Percentiles rank a stretch among this genome's conserved stretches.
These are phyloP conservation scores for Linnemannia elongata DNA, from an alignment of 192 early-diverging fungal species.

Conservation along the genomic window DNA sequence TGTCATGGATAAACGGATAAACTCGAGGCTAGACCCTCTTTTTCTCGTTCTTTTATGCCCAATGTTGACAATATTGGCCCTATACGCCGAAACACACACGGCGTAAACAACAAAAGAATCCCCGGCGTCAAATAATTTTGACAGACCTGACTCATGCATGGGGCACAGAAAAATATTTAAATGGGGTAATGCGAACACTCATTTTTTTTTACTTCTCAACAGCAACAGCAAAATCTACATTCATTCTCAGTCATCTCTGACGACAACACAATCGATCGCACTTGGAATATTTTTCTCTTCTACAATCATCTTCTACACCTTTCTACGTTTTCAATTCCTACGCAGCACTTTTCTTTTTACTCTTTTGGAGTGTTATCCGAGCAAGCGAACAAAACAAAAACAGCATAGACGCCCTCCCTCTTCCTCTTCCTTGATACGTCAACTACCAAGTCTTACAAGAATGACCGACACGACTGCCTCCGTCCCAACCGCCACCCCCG, in stretches of 20 bases:
- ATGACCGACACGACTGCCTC: background rate
- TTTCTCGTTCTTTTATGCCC: background rate
- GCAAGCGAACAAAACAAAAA: background rate
- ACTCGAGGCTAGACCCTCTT: background rate
- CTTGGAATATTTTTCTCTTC: background rate
- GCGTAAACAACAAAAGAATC: background rate
- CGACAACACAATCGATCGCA: background rate
- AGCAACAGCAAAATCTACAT: background rate
- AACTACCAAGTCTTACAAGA: background rate
- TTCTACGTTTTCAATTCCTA: background rate
- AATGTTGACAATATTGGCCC: background rate
- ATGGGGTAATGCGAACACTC: background rate
- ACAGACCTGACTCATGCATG: background rate
- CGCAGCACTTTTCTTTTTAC: background rate
- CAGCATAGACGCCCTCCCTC: background rate
- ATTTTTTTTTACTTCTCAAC: background rate
- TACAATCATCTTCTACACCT: background rate
- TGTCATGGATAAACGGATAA: constrained; percentile 13
- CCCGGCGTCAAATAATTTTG: background rate
- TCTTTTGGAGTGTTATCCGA: background rate
- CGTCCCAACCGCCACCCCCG: background rate
- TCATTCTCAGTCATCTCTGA: background rate
- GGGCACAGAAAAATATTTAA: background rate
- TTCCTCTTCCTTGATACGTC: background rate
- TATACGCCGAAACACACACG: background rate